These are phyloP conservation scores for Wickerhamiella dianesei DNA, from an alignment of 805 yeast genomes.

Conservation along the genomic window DNA sequence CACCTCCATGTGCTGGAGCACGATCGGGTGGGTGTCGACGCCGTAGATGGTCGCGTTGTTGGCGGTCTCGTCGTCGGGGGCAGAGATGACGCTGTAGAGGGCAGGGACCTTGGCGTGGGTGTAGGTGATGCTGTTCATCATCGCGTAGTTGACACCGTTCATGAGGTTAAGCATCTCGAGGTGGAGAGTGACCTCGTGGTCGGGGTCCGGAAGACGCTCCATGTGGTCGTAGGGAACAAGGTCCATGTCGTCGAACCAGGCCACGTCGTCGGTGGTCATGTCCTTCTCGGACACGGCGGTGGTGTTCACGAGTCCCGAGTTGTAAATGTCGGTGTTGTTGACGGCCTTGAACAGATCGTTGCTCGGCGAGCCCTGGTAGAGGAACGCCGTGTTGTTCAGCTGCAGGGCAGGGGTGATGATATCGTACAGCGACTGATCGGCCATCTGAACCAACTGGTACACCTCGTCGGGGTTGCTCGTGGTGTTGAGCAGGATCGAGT, in stretches of 20 bases:
- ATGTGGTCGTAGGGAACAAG: conserved; percentile 49
- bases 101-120: conserved; percentile 76
- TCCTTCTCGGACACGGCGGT: conserved; percentile 24
- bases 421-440: conserved; percentile 80
- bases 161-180: conserved; percentile 74
- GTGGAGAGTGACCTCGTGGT: conserved; percentile 48
- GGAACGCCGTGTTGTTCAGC: conserved; percentile 61
- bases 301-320: conserved; percentile 33
- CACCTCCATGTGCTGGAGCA: conserved; percentile 51
- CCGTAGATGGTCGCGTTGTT: conserved; percentile 60
- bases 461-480: conserved; percentile 48
- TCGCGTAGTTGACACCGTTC: conserved; percentile 89
- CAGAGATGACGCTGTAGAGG: conserved; percentile 58
- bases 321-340: conserved; percentile 53
- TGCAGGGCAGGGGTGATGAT: conserved; percentile 46
- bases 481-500: conserved; percentile 64
- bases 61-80: conserved; percentile 37
- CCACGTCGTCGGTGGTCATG: conserved; percentile 31
- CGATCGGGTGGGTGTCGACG: conserved; percentile 60
- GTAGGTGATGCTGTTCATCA: conserved; percentile 79
- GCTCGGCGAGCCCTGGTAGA: conserved; percentile 27
- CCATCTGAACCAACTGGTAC: conserved; percentile 68
- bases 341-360: conserved; percentile 9
- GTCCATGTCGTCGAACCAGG: conserved; percentile 61
- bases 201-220: conserved; percentile 52